Evolutionary conservation across 306 rosid genomes (phyloP), one percentile per base, ranked within the genome.

Genomic region (Corylus americana): DNA sequence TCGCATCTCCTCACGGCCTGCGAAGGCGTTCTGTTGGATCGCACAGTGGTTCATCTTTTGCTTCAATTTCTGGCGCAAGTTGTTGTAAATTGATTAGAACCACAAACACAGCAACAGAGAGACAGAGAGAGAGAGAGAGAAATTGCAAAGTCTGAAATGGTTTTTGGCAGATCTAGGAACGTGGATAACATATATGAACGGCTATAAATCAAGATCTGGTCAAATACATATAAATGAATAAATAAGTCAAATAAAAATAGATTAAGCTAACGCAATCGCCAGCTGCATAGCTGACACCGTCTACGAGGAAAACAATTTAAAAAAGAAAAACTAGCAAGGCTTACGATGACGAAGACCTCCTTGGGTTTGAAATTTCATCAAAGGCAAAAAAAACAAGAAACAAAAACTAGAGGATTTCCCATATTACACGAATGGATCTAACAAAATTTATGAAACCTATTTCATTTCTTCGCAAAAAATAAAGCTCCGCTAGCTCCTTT

Each of bases 11-110:
- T 95, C 94, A 58, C 73, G 78, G 18, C 85, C 79, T n/a, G 96
- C 88, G 80, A 89, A 90, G 62, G 88, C 88, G 92, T 86, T 90
- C 74, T 86, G 93, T 75, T 80, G 91, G 75, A 90, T 78, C 71
- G 77, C 87, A 72, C 88, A 89, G 85, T 87, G 94, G 55, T 93
- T 93, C 98, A 91, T 91, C 78, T 50, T 87, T 54, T 54, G 67
- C 79, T n/a, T 74, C 3, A 39, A 66, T 63, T 61, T 6, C 27
- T 82, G 66, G 31, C 11, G 37, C 17, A 59, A 59, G 2, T 59
- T 22, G 13, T 4, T 11, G 7, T 10, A 22, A 54, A 54, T 6
- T 54, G 2, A 54, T 54, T 54, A 13, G 53, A 49, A 49, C 13
- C 55, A 42, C 72, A 49, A 3, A 59, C 14, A 45, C 5, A 73